Conservation (phyloP, 2,329 filamentous ascomycete genomes). For the Didymosphaeria variabile region DNA sequence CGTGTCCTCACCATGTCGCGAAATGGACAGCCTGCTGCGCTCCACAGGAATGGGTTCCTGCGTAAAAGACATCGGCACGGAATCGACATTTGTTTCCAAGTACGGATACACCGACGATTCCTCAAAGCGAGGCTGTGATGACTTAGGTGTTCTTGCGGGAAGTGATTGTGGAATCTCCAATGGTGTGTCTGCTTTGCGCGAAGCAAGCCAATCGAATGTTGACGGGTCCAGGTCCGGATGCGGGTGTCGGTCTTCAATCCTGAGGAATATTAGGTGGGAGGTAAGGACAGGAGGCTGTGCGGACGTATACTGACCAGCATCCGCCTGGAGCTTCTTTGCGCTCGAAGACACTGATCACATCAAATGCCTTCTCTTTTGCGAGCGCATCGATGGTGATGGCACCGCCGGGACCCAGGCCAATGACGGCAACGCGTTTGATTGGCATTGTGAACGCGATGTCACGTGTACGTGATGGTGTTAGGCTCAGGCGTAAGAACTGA, state of each 20-base stretch:
- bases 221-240: slow-evolving; percentile 33
- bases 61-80: slow-evolving; percentile 67
- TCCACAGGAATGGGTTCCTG: slow-evolving; percentile 62
- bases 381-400: slow-evolving; percentile 69
- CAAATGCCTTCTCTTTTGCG: slow-evolving; percentile 66
- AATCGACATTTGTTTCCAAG: slow-evolving; percentile 72
- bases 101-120: slow-evolving; percentile 63
- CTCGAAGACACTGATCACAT: slow-evolving; percentile 69
- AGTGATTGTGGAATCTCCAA: slow-evolving; percentile 28
- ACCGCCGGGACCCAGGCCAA: slow-evolving; percentile 69
- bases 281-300: not conserved
- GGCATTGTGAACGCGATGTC: slow-evolving; percentile 19
- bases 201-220: slow-evolving; percentile 28
- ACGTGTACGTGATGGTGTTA: not conserved
- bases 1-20: slow-evolving; percentile 63
- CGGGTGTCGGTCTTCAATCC: slow-evolving; percentile 34
- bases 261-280: slow-evolving; percentile 15
- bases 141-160: slow-evolving; percentile 28
- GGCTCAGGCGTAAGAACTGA: not conserved
- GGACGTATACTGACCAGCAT: slow-evolving; percentile 62
- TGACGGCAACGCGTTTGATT: slow-evolving; percentile 62
- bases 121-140: slow-evolving; percentile 30
- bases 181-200: slow-evolving; percentile 30
- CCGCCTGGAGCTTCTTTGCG: slow-evolving; percentile 67
- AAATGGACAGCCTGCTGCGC: slow-evolving; percentile 53